Base-by-base conservation (phyloP, 2,329 filamentous ascomycete species). In the Colletotrichum ledebouriae region DNA sequence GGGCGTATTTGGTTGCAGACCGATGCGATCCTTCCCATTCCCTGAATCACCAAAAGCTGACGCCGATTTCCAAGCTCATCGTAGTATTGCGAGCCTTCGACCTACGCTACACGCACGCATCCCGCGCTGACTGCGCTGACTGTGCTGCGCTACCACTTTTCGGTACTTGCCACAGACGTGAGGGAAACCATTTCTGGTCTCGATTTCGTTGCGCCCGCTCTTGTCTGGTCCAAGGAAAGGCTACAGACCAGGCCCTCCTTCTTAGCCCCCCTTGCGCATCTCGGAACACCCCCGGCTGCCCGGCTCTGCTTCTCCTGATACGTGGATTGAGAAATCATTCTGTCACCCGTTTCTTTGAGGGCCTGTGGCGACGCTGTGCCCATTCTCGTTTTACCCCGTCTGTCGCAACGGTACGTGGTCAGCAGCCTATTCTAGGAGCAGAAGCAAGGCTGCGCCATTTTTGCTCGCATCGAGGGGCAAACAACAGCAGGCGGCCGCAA, bases 1-100 rank as follows among this genome's bases (percentile, higher is more conserved):
- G 49, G 33, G 49, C 55, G n/a, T 22, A 29, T 52, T 44, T 37
- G 42, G 47, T 56, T 29, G 47, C 39, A n/a, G 41, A 33, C 66
- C 66, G 56, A 56, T 56, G 41, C 55, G 52, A 66, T 37, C 61
- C 66, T 56, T 49, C 49, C 49, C 47, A 39, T 56, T 29, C 13
- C 46, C 53, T 34, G 29, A 55, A 49, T 29, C 52, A 66, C 49
- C 61, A 37, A 66, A 59, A 44, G 66, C 61, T 69, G 66, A 69
- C 66, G 61, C 61, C 25, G 42, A 20, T 25, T 33, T 63, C 42
- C 60, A 52, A 50, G 44, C 33, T 42, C 22, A 66, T 57, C 56
- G 55, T 57, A 47, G 66, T 42, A 55, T 56, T 34, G 20, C 66
- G 56, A 69, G 22, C 57, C 49, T n/a, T 53, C 47, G 46, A 47